Evolutionary conservation across 2,329 filamentous ascomycete genomes (phyloP).

Genomic region (Ophiostoma ips): DNA sequence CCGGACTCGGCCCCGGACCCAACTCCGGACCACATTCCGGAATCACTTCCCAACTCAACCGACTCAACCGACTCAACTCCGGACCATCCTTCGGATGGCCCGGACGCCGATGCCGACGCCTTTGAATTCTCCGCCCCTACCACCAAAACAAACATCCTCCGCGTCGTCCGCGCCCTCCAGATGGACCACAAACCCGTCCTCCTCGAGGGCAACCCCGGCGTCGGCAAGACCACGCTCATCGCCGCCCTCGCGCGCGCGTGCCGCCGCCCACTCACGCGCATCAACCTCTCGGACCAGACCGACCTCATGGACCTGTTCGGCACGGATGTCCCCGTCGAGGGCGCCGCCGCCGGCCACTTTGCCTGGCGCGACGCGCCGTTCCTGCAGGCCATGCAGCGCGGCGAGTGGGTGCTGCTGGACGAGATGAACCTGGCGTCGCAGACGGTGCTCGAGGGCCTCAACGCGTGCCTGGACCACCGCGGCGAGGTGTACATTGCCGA

Average conservation of each 20-base stretch:
- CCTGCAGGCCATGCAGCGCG: conserved; percentile 87
- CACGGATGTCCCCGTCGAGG: conserved; percentile 88
- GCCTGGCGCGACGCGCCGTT: conserved; percentile 94
- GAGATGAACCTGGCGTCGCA: conserved; percentile 99
- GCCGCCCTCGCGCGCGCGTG: conserved; percentile 69
- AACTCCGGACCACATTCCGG: too few relatives aligned
- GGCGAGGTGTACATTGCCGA: conserved; percentile 94
- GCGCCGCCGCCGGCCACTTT: conserved; percentile 80
- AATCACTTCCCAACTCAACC: too few relatives aligned
- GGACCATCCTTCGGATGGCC: too few relatives aligned
- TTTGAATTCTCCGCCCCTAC: conserved; percentile 84
- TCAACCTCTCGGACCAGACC: conserved; percentile 96
- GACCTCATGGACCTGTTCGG: conserved; percentile 96
- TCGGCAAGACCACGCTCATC: conserved; percentile 91
- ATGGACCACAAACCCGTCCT: conserved; percentile 73
- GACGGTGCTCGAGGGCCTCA: conserved; percentile 88
- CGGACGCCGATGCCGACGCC: conserved; percentile 28
- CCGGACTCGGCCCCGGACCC: too few relatives aligned
- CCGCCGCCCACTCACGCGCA: conserved; percentile 72
- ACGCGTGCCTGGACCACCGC: conserved; percentile 91
- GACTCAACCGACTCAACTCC: too few relatives aligned
- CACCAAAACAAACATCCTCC: conserved; percentile 78
- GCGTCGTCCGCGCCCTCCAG: conserved; percentile 78
- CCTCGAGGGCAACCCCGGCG: conserved; percentile 91
- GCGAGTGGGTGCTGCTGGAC: conserved; percentile 91